A percentile compares a stretch with the other conserved stretches of the same genome.
Evolutionary conservation across 73 alveolate species (phyloP).

Genomic region (Uronychia setigera): DNA sequence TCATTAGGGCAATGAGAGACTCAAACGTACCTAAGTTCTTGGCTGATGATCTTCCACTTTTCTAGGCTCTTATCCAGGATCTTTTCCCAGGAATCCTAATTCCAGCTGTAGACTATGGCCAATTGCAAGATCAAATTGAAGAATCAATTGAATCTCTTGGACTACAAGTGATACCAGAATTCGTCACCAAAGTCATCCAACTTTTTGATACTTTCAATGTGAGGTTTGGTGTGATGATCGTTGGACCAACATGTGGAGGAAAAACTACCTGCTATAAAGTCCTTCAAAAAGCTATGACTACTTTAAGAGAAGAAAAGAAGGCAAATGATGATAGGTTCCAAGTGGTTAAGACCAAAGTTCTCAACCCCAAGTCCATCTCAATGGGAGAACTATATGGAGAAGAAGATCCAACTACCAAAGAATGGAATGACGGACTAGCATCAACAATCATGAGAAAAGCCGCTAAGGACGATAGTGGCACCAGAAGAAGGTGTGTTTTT

Average conservation of each 20-base stretch:
- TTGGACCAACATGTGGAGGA: slow-evolving; percentile 92
- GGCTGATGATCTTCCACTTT: slow-evolving; percentile 98
- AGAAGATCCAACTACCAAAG: slow-evolving; percentile 83
- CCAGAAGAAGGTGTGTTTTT: slow-evolving; percentile 80
- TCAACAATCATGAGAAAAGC: slow-evolving; percentile 80
- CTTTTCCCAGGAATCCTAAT: slow-evolving; percentile 83
- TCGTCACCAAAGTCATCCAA: slow-evolving; percentile 77
- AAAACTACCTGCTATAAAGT: slow-evolving; percentile 78
- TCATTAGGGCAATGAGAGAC: slow-evolving; percentile 99
- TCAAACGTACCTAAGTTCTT: slow-evolving; percentile 99
- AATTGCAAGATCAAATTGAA: slow-evolving; percentile 81
- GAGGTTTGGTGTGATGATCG: slow-evolving; percentile 85
- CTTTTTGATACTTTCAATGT: slow-evolving; percentile 88
- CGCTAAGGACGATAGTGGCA: slow-evolving; percentile 74
- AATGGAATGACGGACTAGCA: slow-evolving; percentile 88
- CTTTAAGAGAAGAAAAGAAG: slow-evolving; percentile 52
- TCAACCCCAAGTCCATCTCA: slow-evolving; percentile 87
- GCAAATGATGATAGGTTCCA: slow-evolving; percentile 63
- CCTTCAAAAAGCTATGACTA: slow-evolving; percentile 72
- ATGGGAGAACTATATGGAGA: slow-evolving; percentile 95
- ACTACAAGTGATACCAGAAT: slow-evolving; percentile 66
- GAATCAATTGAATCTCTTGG: slow-evolving; percentile 64
- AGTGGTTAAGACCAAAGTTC: slow-evolving; percentile 65
- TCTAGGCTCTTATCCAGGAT: slow-evolving; percentile 63
- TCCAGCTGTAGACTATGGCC: slow-evolving; percentile 87